Base-by-base conservation (phyloP, 106 monocot genomes). In the Amphibolis antarctica region DNA sequence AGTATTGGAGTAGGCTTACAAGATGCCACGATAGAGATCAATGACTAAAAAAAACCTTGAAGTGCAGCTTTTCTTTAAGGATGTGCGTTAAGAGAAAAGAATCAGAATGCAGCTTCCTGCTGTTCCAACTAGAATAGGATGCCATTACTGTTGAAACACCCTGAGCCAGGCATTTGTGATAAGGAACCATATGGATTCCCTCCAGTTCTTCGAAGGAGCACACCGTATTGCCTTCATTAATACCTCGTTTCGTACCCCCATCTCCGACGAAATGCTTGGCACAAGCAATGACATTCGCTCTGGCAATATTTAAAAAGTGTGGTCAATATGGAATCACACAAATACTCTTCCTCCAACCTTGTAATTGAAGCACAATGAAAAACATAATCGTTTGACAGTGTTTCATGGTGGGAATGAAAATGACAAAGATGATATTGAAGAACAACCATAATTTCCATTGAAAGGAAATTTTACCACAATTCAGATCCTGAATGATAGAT, bases 221-320 rank as follows among this genome's bases (percentile, higher is more conserved):
- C 27, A 79, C 65, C 3, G 92, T 71, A 63, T 92, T 70, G 13
- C 92, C 92, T 64, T 92, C 92, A 62, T 92, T 92, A 28, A 57
- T 52, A 24, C 92, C 92, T 43, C 71, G 69, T 29, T 80, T 26
- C 19, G 92, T 92, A 19, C 92, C 92, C 11, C 92, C 92, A 76
- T 92, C 92, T 45, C 92, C 92, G 44, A 92, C 84, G 67, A 82
- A 92, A 80, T 92, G 92, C 76, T 92, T 92, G 44, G 87, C 92
- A 55, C 92, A 92, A 1, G 92, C 87, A 63, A 88, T 55, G 65
- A 88, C 87, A 68, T 82, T 87, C 46, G 58, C 77, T 49, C 91
- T 92, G 76, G 60, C n/a, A 77, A 63, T 55, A 36, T 36, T 36
- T 7, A 36, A 36, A 36, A 36, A 36, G 36, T 2, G 4, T 36